Conservation (phyloP, 345 rosid species). For the Eucalyptus marginata region DNA sequence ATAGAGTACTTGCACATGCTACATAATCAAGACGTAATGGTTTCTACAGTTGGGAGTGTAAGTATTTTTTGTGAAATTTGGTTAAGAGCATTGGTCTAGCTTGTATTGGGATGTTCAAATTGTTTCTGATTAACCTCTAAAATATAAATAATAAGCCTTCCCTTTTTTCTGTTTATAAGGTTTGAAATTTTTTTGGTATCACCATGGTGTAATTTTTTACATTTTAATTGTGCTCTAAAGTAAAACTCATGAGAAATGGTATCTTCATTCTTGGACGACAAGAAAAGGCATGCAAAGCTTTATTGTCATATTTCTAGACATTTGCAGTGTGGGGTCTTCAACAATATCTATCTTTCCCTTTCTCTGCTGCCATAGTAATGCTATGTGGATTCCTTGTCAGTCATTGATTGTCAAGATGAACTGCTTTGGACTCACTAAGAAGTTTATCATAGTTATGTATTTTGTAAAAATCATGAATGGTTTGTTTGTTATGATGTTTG, state of each 20-base stretch:
- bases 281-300: not conserved
- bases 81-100: not conserved
- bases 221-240: not conserved
- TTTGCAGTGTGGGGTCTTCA: not conserved
- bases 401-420: not conserved
- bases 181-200: not conserved
- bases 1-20: not conserved
- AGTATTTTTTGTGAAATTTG: not conserved
- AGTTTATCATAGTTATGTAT: no score
- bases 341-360: not conserved
- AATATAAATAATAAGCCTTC: not conserved
- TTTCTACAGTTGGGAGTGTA: not conserved
- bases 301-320: not conserved
- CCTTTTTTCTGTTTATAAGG: not conserved
- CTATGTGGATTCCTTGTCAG: not conserved
- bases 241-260: not conserved
- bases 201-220: not conserved
- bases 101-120: not conserved
- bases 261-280: not conserved
- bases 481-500: not conserved
- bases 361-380: not conserved
- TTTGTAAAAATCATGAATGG: not conserved
- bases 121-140: not conserved
- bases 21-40: not conserved
- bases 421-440: not conserved